A percentile compares a stretch with the other conserved stretches of the same genome.
These are phyloP conservation scores for Brachypodium distachyon DNA, from an alignment of 202 grass and related monocot genomes.

Conservation along the genomic window DNA sequence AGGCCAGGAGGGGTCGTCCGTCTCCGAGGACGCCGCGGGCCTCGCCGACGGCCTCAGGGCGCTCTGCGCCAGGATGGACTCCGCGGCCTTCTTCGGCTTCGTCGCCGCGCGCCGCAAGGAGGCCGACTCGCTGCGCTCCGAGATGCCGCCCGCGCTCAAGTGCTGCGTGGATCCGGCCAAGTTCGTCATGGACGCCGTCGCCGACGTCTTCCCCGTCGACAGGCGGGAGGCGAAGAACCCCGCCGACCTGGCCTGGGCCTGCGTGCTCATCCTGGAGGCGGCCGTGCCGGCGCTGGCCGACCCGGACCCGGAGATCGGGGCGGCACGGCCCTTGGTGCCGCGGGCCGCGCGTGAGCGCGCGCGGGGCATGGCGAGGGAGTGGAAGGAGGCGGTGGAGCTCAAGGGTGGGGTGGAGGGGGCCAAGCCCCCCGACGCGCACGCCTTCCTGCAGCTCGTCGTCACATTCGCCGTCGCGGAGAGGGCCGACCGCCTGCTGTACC, in stretches of 20 bases:
- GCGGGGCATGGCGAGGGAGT: conserved; percentile 49
- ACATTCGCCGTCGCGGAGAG: conserved; percentile 53
- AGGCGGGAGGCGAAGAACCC: conserved; percentile 45
- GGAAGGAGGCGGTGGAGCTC: conserved; percentile 53
- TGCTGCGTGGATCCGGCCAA: conserved; percentile 68
- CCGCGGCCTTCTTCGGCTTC: conserved; percentile 37
- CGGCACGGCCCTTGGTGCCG: conserved; percentile 41
- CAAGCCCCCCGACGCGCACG: conserved; percentile 68
- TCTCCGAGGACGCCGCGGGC: neutral
- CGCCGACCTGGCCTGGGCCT: conserved; percentile 63
- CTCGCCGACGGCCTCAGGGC: conserved; percentile 36
- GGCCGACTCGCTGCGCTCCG: conserved; percentile 48
- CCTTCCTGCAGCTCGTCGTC: conserved; percentile 73
- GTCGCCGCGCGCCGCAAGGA: conserved; percentile 61
- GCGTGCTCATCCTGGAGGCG: conserved; percentile 75
- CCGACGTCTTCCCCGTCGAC: conserved; percentile 65
- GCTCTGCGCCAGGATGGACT: conserved; percentile 62
- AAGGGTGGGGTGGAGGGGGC: conserved; percentile 67
- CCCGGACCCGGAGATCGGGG: conserved; percentile 55
- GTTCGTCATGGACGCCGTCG: conserved; percentile 64
- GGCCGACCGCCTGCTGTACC: conserved; percentile 52
- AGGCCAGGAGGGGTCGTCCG: too few species aligned
- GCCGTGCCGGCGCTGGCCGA: conserved; percentile 56
- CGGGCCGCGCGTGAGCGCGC: conserved; percentile 38
- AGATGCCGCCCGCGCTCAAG: conserved; percentile 47